Evolutionary conservation across 2,329 filamentous ascomycete genomes (phyloP).

Genomic region (Ophiocordyceps sinensis): DNA sequence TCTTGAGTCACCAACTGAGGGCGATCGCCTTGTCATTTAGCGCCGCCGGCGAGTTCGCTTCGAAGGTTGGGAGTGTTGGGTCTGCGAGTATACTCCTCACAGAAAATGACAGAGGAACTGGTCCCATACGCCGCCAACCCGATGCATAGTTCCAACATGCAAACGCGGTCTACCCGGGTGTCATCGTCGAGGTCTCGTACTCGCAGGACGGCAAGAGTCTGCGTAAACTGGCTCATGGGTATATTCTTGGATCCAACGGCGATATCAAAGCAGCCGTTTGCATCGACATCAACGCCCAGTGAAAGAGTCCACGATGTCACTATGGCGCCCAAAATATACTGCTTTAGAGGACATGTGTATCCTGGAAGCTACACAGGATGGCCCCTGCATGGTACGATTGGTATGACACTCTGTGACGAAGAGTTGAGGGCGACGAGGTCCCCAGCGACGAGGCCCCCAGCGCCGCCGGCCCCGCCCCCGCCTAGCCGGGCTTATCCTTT

Average conservation of each 20-base stretch:
- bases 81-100: not conserved
- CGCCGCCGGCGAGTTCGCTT: not conserved
- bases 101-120: not conserved
- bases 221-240: constrained; percentile 6
- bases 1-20: not conserved
- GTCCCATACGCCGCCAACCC: constrained; percentile 1
- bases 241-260: constrained; percentile 7
- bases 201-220: constrained; percentile 7
- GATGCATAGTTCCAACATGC: constrained; percentile 6
- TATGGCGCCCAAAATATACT: constrained; percentile 2
- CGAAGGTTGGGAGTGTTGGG: not conserved
- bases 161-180: constrained; percentile 3
- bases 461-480: no score
- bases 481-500: no score
- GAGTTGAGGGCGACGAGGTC: no score
- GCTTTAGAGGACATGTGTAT: not conserved
- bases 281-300: constrained; percentile 5
- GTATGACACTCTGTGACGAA: not conserved
- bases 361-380: not conserved
- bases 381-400: not conserved
- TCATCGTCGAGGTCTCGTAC: constrained; percentile 8
- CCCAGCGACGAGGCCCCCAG: no score
- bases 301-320: constrained; percentile 4
- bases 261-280: constrained; percentile 8
- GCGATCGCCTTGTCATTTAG: not conserved